Base-by-base conservation (phyloP, 805 yeast genomes). In the Tetrapisispora pingtungensis region DNA sequence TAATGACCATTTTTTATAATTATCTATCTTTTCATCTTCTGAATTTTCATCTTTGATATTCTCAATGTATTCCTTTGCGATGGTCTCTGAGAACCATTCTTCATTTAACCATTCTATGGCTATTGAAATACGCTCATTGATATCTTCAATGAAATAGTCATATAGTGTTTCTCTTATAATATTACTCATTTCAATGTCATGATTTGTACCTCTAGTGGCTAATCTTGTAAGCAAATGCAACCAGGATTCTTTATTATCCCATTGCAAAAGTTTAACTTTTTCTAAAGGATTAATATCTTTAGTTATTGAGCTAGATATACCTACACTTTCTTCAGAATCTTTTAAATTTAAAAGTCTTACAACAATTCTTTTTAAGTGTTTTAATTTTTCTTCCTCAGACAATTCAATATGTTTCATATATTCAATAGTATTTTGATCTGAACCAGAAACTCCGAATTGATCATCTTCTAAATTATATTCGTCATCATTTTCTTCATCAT, bases 81-180 rank as follows among this genome's bases (percentile, higher is more conserved):
- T 17, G 14, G 54, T 66, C 56, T 81, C 84, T 40, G 77, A 69
- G 65, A 77, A 80, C 94, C 96, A 93, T 62, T 93, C 98, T 64
- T 93, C 98, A 55, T 84, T 89, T 44, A 93, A 67, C 99, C 99
- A 93, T 49, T 84, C 88, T 33, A 90, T 78, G 17, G 87, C 79
- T 31, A 81, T 65, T 46, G 85, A 94, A 12, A 89, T 72, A 31
- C 90, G 69, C 10, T 69, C 70, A 44, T 82, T 82, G 53, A 89
- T 79, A 56, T 84, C 85, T 10, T 73, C 80, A 54, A 85, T 69
- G 44, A 87, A 80, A 58, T 82, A 84, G 15, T 80, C 78, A 48
- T 82, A 81, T 10, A 93, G 66, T 19, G 86, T 76, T 19, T 74
- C 77, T 52, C 96, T 72, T 12, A 90, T 75, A 47, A 78, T 58